Evolutionary conservation across 108 stramenopile species (phyloP).

Genomic region (Heterococcus sp.): DNA sequence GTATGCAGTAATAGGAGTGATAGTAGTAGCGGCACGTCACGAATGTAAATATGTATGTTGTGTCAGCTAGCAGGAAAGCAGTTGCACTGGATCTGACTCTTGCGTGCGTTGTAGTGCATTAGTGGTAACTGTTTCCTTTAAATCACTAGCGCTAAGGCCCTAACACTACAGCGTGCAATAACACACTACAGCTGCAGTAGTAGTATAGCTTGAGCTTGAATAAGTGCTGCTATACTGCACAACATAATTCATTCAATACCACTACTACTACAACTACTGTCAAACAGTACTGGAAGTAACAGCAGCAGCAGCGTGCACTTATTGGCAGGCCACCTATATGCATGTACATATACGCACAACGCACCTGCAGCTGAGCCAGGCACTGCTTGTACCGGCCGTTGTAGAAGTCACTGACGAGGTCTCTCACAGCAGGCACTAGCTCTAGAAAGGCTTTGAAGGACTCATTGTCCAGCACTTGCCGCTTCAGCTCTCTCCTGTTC

Average conservation of each 20-base stretch:
- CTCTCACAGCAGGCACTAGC: slow-evolving; percentile 24
- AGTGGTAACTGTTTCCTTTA: not conserved
- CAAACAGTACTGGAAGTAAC: not conserved
- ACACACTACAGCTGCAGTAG: not conserved
- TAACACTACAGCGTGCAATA: not conserved
- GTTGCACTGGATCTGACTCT: not conserved
- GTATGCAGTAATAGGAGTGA: not conserved
- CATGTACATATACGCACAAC: not conserved
- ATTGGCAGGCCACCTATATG: not conserved
- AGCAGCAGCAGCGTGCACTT: not conserved
- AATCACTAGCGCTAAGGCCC: not conserved
- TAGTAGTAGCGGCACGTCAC: not conserved
- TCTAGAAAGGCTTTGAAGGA: slow-evolving; percentile 37
- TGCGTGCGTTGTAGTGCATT: not conserved
- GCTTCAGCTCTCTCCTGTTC: slow-evolving; percentile 16
- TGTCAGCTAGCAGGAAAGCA: not conserved
- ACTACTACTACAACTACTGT: not conserved
- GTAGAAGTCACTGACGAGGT: slow-evolving; percentile 9
- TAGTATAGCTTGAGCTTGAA: not conserved
- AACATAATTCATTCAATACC: not conserved
- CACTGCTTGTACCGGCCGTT: slow-evolving; percentile 24
- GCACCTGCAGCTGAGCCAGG: slow-evolving; percentile 10
- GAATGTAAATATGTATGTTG: not conserved
- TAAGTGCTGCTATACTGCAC: not conserved
- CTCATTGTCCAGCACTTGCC: slow-evolving; percentile 16